Base-by-base conservation (phyloP, 352 stramenopile genomes). In the Elongisporangium undulatum region DNA sequence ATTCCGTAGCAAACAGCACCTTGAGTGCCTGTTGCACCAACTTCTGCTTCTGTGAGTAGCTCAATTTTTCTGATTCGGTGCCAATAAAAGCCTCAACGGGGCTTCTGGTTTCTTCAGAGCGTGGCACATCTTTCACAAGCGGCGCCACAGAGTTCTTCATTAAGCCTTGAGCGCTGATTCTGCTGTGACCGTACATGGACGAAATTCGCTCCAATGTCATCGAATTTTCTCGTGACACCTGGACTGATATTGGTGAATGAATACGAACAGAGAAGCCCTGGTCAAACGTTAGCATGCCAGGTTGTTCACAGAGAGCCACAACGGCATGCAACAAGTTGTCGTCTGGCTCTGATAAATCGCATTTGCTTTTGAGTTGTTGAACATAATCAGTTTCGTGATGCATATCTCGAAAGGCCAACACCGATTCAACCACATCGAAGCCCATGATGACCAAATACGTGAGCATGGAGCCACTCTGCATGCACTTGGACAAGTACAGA, bases 401-500 rank as follows among this genome's bases (percentile, higher is more conserved):
- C 34, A 45, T 17, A 38, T 38, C 26, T 38, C 26, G 26, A 12
- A 38, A 38, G 26, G 34, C 34, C 34, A 45, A 4, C 34, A 45
- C 34, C 1, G 34, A 45, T 45, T 45, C 34, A 8, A 45, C 34
- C 1, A 45, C 34, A 45, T 45, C 34, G 13, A 45, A 45, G 34
- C 13, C 13, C 34, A 45, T 45, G 51, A 67, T 67, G 0, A 71
- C n/a, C 7, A 68, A 4, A 5, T 53, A 17, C 9, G 59, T 74
- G 1, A 63, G 65, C 16, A 67, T 74, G 0, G 54, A 56, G 1
- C 66, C 26, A 20, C 51, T 68, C 59, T 75, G 68, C 71, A 77
- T 73, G 49, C 64, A 77, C 19, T 64, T 71, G 0, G 59, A 63
- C 7, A 71, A 58, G 20, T 73, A 76, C 4, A 80, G 55, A 1